Evolutionary conservation across 257 asterid genomes (phyloP).

Genomic region (Nicotiana undulata): DNA sequence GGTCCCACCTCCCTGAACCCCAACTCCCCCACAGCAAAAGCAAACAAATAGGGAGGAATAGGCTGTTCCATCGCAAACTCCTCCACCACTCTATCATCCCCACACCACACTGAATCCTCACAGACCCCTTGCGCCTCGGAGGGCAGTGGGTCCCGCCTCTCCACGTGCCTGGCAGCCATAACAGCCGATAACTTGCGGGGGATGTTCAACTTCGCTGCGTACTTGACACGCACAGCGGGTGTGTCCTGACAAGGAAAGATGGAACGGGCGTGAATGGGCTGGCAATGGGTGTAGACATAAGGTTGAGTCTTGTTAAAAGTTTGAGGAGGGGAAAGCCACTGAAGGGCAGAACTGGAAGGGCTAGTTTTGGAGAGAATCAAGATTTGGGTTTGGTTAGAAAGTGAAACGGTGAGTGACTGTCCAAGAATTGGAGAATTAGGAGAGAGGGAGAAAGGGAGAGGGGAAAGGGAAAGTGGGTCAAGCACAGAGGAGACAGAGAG

Average conservation of each 20-base stretch:
- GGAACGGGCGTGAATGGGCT: conserved; percentile 84
- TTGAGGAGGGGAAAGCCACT: conserved; percentile 83
- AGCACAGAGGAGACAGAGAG: conserved; percentile 38
- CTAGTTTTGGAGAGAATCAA: conserved; percentile 8
- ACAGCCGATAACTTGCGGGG: conserved; percentile 64
- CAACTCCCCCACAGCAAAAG: conserved; percentile 86
- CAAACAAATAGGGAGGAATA: conserved; percentile 79
- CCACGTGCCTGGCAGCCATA: conserved; percentile 66
- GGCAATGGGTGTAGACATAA: conserved; percentile 88
- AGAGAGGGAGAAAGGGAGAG: conserved; percentile 51
- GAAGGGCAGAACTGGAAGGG: conserved; percentile 35
- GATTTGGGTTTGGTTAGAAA: background rate
- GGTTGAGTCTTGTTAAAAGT: conserved; percentile 67
- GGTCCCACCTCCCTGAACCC: conserved; percentile 86
- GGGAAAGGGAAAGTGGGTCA: conserved; percentile 28
- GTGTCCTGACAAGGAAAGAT: conserved; percentile 95
- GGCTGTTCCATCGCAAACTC: conserved; percentile 88
- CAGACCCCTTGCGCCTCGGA: conserved; percentile 47
- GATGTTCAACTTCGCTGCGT: conserved; percentile 53
- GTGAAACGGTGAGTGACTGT: background rate
- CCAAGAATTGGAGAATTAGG: conserved; percentile 31
- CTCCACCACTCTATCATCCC: conserved; percentile 69
- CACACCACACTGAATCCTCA: conserved; percentile 66
- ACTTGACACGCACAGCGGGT: conserved; percentile 71
- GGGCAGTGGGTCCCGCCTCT: conserved; percentile 43